phyloP scores from a whole-genome alignment of 306 rosid genomes.

The Vicia villosa region DNA sequence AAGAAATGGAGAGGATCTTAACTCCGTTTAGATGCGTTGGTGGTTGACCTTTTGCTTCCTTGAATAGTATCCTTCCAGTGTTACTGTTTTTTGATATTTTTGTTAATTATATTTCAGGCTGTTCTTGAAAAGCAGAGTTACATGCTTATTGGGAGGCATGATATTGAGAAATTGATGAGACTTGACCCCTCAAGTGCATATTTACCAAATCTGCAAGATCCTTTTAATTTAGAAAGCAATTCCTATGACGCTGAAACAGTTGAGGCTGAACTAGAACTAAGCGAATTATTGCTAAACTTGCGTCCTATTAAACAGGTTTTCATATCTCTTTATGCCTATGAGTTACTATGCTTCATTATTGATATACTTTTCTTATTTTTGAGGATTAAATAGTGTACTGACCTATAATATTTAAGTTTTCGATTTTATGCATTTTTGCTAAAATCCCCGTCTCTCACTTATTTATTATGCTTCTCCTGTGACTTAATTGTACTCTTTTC shows the following conservation, averaged over 20 bases:
- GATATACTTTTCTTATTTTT: conserved; percentile 18
- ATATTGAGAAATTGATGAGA: conserved; percentile 90
- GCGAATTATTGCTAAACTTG: conserved; percentile 71
- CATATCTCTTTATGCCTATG: conserved; percentile 13
- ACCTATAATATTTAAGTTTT: background rate
- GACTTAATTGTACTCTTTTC: conserved; percentile 30
- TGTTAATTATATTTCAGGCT: conserved; percentile 62
- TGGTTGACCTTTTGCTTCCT: conserved; percentile 21
- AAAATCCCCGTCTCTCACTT: background rate
- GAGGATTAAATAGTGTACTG: conserved; percentile 1
- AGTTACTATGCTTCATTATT: conserved; percentile 7
- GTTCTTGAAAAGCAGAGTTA: conserved; percentile 99
- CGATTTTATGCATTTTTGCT: conserved; percentile 25
- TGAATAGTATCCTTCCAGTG: conserved; percentile 17
- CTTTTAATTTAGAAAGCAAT: conserved; percentile 51
- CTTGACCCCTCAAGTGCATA: conserved; percentile 78
- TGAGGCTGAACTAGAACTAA: conserved; percentile 78
- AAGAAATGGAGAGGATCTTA: too few relatives aligned
- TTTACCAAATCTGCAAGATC: conserved; percentile 66
- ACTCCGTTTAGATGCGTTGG: conserved; percentile 9
- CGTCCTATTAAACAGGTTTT: conserved; percentile 93
- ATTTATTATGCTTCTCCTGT: conserved; percentile 31
- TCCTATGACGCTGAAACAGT: conserved; percentile 71
- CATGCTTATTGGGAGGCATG: conserved; percentile 98
- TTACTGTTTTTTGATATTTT: conserved; percentile 12